phyloP scores from a whole-genome alignment of 345 rosid species.

The Trapa bicornis region DNA sequence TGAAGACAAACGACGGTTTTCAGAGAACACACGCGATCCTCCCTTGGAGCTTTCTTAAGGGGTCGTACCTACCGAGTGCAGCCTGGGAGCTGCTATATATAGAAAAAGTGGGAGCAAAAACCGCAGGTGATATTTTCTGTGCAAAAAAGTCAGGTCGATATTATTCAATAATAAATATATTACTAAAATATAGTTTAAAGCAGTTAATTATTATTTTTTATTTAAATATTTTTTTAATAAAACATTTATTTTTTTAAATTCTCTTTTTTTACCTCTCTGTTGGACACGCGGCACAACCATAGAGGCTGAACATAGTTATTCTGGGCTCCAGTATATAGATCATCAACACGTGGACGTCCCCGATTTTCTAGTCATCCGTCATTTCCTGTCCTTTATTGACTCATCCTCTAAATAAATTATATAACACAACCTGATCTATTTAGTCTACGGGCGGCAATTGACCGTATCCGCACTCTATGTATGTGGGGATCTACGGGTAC shows the following conservation, averaged over 20 bases:
- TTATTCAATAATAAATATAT: no score
- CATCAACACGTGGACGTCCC: conserved; percentile 8
- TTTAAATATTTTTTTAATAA: no score
- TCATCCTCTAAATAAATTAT: no score
- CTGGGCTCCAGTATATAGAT: conserved; percentile 7
- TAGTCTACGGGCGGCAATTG: no score
- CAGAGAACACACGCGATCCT: conserved; percentile 4
- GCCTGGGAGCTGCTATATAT: conserved; percentile 6
- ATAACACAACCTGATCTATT: no score
- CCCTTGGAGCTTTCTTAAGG: neutral
- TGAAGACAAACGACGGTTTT: neutral
- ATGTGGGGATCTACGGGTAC: no score
- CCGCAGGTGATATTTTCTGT: neutral
- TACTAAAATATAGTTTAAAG: no score
- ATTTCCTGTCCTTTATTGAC: no score
- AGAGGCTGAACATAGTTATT: neutral
- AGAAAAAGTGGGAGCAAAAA: conserved; percentile 4
- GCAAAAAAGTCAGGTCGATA: no score
- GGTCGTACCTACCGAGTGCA: neutral
- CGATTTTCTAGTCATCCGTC: neutral
- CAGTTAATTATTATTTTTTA: no score
- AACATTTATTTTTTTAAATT: no score
- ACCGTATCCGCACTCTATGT: no score
- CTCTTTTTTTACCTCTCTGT: neutral
- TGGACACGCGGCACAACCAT: conserved; percentile 10